These are phyloP conservation scores for Clitopilus passeckerianus DNA, from an alignment of 768 basidiomycete species.

Conservation along the genomic window DNA sequence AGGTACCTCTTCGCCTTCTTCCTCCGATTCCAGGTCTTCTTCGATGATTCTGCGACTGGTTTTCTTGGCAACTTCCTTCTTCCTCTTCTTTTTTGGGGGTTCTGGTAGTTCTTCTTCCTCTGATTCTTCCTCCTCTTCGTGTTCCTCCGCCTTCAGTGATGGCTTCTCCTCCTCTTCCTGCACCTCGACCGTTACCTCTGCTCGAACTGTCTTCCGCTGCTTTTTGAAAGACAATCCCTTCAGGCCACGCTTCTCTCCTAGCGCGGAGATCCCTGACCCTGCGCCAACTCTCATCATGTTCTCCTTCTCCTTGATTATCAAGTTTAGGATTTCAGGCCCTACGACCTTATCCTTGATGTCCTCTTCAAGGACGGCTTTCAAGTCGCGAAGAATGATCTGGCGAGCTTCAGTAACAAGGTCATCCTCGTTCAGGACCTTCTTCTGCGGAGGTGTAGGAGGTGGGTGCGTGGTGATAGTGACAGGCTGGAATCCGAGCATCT, in stretches of 20 bases:
- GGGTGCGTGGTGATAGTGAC: slow-evolving; percentile 51
- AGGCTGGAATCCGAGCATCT: slow-evolving; percentile 53
- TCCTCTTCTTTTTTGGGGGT: slow-evolving; percentile 56
- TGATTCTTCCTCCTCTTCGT: slow-evolving; percentile 26
- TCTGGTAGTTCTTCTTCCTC: slow-evolving; percentile 31
- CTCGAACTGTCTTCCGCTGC: slow-evolving; percentile 36
- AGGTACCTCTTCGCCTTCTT: slow-evolving; percentile 36
- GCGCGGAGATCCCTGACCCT: slow-evolving; percentile 16
- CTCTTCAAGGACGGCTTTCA: slow-evolving; percentile 51
- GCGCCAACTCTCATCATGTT: slow-evolving; percentile 19
- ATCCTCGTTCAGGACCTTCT: slow-evolving; percentile 45
- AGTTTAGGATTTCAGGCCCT: slow-evolving; percentile 41
- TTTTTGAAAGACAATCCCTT: slow-evolving; percentile 45
- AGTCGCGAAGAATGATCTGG: slow-evolving; percentile 51
- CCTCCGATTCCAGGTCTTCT: slow-evolving; percentile 57
- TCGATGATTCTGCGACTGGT: slow-evolving; percentile 27
- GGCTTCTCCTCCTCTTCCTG: slow-evolving; percentile 30
- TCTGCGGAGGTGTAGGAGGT: slow-evolving; percentile 32
- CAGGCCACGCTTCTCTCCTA: slow-evolving; percentile 33
- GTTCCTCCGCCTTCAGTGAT: slow-evolving; percentile 26
- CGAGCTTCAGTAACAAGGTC: slow-evolving; percentile 54
- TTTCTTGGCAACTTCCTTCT: slow-evolving; percentile 37
- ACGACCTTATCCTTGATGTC: slow-evolving; percentile 64
- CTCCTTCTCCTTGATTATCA: slow-evolving; percentile 50
- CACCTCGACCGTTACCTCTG: slow-evolving; percentile 38